These are phyloP conservation scores for Debaryomyces coudertii DNA, from an alignment of 1,139 yeast species.

Conservation along the genomic window DNA sequence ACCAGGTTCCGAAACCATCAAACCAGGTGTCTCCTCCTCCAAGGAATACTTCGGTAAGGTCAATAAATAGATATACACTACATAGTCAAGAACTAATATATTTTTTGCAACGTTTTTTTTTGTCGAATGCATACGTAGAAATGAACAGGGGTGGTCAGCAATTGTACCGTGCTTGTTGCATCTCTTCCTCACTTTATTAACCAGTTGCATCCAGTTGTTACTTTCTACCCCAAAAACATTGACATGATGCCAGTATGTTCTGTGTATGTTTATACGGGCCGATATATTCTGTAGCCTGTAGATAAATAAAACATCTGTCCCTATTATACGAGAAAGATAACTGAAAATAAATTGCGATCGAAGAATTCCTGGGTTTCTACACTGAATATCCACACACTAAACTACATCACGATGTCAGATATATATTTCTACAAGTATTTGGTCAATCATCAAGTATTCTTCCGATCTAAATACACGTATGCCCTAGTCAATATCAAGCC, in stretches of 20 bases:
- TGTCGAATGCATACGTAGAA: too few species aligned
- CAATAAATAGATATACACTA: constrained; percentile 28
- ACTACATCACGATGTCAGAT: constrained; percentile 13
- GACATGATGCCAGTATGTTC: too few species aligned
- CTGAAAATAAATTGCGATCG: not conserved
- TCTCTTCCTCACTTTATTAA: too few species aligned
- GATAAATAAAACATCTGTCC: not conserved
- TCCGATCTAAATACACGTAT: constrained; percentile 60
- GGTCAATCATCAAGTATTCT: constrained; percentile 68
- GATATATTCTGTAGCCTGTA: too few species aligned
- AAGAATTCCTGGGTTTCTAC: not conserved
- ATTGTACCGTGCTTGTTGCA: too few species aligned
- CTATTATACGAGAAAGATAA: not conserved
- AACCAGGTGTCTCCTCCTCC: constrained; percentile 80
- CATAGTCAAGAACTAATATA: not conserved
- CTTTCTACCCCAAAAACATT: too few species aligned
- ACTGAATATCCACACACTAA: not conserved
- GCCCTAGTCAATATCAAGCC: constrained; percentile 92
- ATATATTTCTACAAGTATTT: constrained; percentile 55
- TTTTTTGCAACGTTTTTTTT: not conserved
- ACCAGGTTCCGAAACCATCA: constrained; percentile 93
- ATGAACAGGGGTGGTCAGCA: too few species aligned
- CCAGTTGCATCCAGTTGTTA: too few species aligned
- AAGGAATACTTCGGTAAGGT: constrained; percentile 78
- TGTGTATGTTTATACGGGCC: too few species aligned